These are phyloP conservation scores for Petunia axillaris DNA, from an alignment of 257 asterid species.

Conservation along the genomic window DNA sequence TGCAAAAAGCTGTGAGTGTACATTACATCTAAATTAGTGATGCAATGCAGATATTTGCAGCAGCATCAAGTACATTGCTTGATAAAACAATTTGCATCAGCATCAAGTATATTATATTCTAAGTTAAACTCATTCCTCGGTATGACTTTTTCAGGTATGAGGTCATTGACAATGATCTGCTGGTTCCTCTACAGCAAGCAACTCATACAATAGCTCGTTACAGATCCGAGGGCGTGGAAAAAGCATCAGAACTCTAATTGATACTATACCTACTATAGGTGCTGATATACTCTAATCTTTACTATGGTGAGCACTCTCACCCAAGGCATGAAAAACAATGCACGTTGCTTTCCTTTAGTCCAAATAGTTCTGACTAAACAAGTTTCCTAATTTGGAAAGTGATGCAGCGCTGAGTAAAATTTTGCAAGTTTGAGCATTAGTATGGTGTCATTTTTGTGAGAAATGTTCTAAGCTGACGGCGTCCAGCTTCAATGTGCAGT, in stretches of 20 bases:
- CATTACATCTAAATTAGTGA: not conserved
- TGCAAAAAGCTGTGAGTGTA: constrained; percentile 37
- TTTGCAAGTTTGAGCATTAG: not conserved
- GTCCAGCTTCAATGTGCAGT: not conserved
- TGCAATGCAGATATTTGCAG: not conserved
- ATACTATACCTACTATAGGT: not conserved
- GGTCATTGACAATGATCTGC: constrained; percentile 55
- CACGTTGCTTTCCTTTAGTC: not conserved
- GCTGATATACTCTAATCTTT: not conserved
- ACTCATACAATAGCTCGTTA: constrained; percentile 54
- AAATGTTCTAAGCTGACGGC: not conserved
- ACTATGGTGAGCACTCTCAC: not conserved
- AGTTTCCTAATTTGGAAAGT: not conserved
- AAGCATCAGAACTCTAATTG: constrained; percentile 46
- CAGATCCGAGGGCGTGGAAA: constrained; percentile 50
- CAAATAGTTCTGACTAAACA: not conserved
- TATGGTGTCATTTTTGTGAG: not conserved
- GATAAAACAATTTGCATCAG: not conserved
- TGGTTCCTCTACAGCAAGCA: constrained; percentile 40
- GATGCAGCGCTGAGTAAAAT: not conserved
- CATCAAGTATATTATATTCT: not conserved
- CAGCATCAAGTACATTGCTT: not conserved
- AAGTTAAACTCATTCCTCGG: not conserved
- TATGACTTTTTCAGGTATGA: constrained; percentile 48
- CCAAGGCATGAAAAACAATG: not conserved